Base-by-base conservation (phyloP, 495 filamentous ascomycete species). In the Podospora appendiculata region DNA sequence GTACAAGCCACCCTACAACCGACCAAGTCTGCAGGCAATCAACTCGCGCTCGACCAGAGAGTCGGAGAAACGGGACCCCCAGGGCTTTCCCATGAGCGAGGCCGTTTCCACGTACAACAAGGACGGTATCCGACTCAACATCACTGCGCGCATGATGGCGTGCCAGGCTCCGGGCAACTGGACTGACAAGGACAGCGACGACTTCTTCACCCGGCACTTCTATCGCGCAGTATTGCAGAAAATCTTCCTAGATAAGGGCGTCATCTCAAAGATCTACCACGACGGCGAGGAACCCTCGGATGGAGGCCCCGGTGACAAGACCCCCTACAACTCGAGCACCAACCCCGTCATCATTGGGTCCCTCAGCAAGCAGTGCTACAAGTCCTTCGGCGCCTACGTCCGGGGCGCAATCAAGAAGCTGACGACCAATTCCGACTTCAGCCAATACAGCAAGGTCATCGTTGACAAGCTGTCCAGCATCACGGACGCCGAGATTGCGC, bases 141-240 rank as follows among this genome's bases (percentile, higher is more conserved):
- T 98, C 61, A 98, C 93, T 0, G 90, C 93, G 0, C 79, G 94
- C 25, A 93, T 94, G 80, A 95, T 96, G 93, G 91, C 90, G 34
- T 87, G 92, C 12, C 93, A 98, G 70, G 93, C 93, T 1, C 90
- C 92, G 0, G 77, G 85, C 32, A 97, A 97, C 65, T 98, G 93
- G 93, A 88, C 85, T 8, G 66, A 71, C 12, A 73, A 75, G 17
- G 89, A 94, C 42, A 93, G 87, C 65, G 87, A 90, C 32, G 71
- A 70, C 3, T 97, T 96, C 71, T 96, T 97, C 71, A 93, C 84
- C 1, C 79, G 93, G 6, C 93, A 98, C 62, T 96, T 90, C 69
- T 98, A 89, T 71, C 87, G 93, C 19, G 88, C 90, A 1, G 78
- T 98, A 2, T 73, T 96, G 13, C 94, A 98, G 68, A 85, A 84